Base-by-base conservation (phyloP, 2,329 filamentous ascomycete genomes). In the Scorias spongiosa region DNA sequence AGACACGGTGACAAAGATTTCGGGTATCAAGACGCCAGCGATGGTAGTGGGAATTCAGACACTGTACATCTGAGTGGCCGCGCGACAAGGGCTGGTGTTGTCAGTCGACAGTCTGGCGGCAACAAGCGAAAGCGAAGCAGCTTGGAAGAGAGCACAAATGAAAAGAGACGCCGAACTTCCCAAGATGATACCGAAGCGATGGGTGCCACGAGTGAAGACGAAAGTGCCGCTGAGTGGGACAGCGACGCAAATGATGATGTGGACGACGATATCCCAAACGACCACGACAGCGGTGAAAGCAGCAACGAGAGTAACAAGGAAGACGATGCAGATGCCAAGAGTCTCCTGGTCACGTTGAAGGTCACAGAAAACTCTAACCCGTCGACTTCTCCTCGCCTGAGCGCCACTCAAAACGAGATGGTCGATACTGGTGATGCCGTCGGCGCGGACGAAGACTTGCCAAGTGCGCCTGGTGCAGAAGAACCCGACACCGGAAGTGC, bases 271-370 rank as follows among this genome's bases (percentile, higher is more conserved):
- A 56, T 58, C 44, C 53, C 48, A 29, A 7, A 26, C 3, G 20
- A 7, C 4, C 20, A 26, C 7, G 51, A 60, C 10, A 58, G 58
- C 17, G 60, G 63, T 30, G 62, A 61, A 15, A 54, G 56, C 20
- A 61, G 62, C 30, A 58, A 56, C 5, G 75, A 76, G 18, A 37
- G 34, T 17, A 18, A 40, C 10, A 61, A 46, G 49, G 61, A 48
- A 1, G 57, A 59, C n/a, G 57, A 61, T 5, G 51, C 50, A 5
- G 57, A 62, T 32, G 53, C 57, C 10, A 69, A 70, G 52, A 84
- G 78, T 51, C 70, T 89, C 36, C 72, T 94, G 42, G 81, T 94
- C 45, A 88, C 84, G 59, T 69, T 94, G 41, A 60, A 56, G 40
- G 44, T 61, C 5, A 40, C 32, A 36, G 32, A 36, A 12, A 36